A percentile compares a stretch with the other conserved stretches of the same genome.
These are phyloP conservation scores for Cryptococcus sp. DNA, from an alignment of 1,284 basidiomycete species.

Conservation along the genomic window DNA sequence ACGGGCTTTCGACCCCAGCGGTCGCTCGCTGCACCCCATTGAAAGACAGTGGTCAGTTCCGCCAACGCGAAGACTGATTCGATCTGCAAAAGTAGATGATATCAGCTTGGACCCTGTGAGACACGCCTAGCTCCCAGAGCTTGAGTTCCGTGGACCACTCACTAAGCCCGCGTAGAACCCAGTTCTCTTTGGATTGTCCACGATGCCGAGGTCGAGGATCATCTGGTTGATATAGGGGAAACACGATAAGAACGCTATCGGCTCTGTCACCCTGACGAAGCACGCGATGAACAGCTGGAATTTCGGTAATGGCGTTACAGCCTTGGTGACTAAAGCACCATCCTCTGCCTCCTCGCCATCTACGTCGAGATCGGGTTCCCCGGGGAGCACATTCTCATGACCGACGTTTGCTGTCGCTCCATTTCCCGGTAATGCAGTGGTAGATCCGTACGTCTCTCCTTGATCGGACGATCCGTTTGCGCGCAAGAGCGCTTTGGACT, in stretches of 20 bases:
- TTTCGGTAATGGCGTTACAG: constrained; percentile 36
- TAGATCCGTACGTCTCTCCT: too few species aligned
- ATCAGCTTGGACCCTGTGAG: too few species aligned
- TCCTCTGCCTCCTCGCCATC: too few species aligned
- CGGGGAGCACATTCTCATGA: too few species aligned
- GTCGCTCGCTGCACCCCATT: constrained; percentile 42
- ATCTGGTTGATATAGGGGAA: constrained; percentile 46
- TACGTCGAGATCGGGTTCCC: too few species aligned
- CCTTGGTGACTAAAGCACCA: background rate
- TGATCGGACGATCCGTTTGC: too few species aligned
- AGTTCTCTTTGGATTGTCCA: constrained; percentile 33
- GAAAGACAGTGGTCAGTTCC: constrained; percentile 42
- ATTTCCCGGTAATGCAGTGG: too few species aligned
- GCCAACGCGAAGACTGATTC: constrained; percentile 43
- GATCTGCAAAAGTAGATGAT: constrained; percentile 26
- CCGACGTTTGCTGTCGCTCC: too few species aligned
- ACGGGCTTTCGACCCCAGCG: constrained; percentile 43
- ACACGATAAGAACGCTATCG: constrained; percentile 38
- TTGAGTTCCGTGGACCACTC: too few species aligned
- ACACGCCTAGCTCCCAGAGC: background rate
- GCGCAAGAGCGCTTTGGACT: too few species aligned
- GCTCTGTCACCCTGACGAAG: constrained; percentile 41
- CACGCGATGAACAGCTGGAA: constrained; percentile 36
- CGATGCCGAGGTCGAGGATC: constrained; percentile 38
- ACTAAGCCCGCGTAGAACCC: constrained; percentile 43